A percentile compares a stretch with the other conserved stretches of the same genome.
phyloP scores from a whole-genome alignment of 805 yeast genomes.

The Cyberlindnera subsufficiens region DNA sequence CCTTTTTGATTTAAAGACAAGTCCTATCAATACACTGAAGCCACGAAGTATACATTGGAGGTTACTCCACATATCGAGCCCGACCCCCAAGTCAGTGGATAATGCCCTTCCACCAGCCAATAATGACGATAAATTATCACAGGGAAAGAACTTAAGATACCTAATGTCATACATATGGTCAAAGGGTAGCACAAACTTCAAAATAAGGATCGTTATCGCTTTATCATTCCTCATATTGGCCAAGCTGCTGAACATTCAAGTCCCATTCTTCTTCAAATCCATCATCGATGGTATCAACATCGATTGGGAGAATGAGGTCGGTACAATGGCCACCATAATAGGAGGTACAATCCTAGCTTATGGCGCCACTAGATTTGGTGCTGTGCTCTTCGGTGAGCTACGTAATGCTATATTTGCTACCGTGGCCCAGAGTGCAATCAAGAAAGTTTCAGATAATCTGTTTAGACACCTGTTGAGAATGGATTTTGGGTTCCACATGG shows the following conservation, averaged over 20 bases:
- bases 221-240: constrained; percentile 68
- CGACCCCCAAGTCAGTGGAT: constrained; percentile 1
- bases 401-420: constrained; percentile 93
- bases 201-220: constrained; percentile 71
- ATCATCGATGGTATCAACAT: constrained; percentile 91
- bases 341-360: constrained; percentile 74
- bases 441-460: constrained; percentile 82
- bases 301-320: constrained; percentile 69
- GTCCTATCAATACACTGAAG: too few relatives aligned
- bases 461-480: constrained; percentile 76
- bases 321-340: constrained; percentile 56
- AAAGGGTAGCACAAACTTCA: constrained; percentile 56
- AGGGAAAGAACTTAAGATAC: constrained; percentile 51
- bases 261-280: constrained; percentile 86
- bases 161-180: constrained; percentile 82
- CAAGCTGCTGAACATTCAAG: constrained; percentile 87
- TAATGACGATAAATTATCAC: constrained; percentile 27
- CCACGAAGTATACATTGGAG: too few relatives aligned
- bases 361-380: constrained; percentile 91
- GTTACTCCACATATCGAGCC: neutral
- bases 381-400: constrained; percentile 90
- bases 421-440: constrained; percentile 92
- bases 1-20: too few relatives aligned
- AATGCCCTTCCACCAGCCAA: constrained; percentile 6
- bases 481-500: constrained; percentile 84